A percentile compares a stretch with the other conserved stretches of the same genome.
Conservation (phyloP, 768 basidiomycete genomes). For the Lactifluus volemus region DNA sequence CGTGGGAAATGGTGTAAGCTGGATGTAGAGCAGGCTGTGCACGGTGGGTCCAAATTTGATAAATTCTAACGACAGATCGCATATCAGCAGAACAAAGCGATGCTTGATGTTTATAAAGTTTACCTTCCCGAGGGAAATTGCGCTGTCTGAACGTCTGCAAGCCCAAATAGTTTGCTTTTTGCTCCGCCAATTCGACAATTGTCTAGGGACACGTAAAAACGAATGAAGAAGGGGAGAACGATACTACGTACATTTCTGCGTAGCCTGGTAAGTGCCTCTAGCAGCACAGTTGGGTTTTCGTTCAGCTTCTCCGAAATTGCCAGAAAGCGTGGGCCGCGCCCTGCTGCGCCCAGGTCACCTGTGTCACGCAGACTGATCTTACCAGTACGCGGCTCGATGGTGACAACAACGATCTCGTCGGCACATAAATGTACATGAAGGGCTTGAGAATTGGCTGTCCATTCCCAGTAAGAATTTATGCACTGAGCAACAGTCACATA, state of each 20-base stretch:
- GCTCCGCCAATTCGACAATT: conserved; percentile 72
- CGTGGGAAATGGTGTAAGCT: conserved; percentile 63
- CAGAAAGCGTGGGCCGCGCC: conserved; percentile 59
- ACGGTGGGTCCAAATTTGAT: conserved; percentile 58
- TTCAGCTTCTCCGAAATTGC: conserved; percentile 55
- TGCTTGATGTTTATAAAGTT: conserved; percentile 1
- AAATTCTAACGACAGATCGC: conserved; percentile 39
- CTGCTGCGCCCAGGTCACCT: conserved; percentile 69
- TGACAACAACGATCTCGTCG: conserved; percentile 66
- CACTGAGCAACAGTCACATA: not conserved
- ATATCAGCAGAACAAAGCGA: not conserved
- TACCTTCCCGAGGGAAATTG: conserved; percentile 61
- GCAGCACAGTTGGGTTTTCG: conserved; percentile 52
- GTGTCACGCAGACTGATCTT: conserved; percentile 70
- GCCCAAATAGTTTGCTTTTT: conserved; percentile 83
- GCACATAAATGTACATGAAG: conserved; percentile 66
- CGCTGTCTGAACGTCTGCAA: conserved; percentile 61
- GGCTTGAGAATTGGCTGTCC: conserved; percentile 43
- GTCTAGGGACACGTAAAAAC: conserved; percentile 40
- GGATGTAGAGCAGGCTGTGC: conserved; percentile 63
- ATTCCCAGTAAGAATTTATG: not conserved
- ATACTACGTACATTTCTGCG: conserved; percentile 48
- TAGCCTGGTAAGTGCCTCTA: conserved; percentile 48
- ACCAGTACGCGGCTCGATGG: conserved; percentile 75
- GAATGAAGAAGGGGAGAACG: not conserved